Conservation (phyloP, 2,329 filamentous ascomycete species). For the Triangularia verruculosa region DNA sequence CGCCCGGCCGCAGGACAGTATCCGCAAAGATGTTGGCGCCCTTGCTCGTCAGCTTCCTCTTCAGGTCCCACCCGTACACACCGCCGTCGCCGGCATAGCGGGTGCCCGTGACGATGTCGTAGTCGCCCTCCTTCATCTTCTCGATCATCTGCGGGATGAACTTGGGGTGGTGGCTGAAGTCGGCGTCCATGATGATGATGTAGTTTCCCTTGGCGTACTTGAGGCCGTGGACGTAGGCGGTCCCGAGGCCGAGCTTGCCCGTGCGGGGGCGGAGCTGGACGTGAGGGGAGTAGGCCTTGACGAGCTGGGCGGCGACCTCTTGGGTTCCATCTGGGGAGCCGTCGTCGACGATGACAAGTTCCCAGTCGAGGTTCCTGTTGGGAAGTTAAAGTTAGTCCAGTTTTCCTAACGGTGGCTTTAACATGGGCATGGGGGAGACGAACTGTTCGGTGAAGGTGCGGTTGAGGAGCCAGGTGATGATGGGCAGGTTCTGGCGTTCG, state of each 20-base stretch:
- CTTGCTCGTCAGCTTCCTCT: constrained; percentile 78
- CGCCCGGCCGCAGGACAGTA: constrained; percentile 86
- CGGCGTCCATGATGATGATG: constrained; percentile 99
- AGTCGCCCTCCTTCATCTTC: constrained; percentile 71
- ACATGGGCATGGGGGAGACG: constrained; percentile 28
- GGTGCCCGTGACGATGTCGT: constrained; percentile 96
- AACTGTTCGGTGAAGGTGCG: constrained; percentile 88
- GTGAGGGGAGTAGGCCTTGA: constrained; percentile 76
- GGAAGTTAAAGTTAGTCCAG: background rate
- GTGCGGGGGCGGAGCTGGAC: constrained; percentile 83
- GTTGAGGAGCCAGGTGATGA: constrained; percentile 91
- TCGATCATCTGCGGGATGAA: constrained; percentile 95
- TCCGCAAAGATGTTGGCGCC: constrained; percentile 95
- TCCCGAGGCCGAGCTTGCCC: constrained; percentile 95
- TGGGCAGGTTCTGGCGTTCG: constrained; percentile 93
- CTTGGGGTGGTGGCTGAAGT: constrained; percentile 98
- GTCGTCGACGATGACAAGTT: constrained; percentile 97
- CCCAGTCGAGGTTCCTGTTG: constrained; percentile 84
- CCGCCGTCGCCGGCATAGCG: constrained; percentile 86
- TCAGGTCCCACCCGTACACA: constrained; percentile 95
- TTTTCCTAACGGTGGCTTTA: background rate
- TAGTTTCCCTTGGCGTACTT: constrained; percentile 89
- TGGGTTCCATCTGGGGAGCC: constrained; percentile 95
- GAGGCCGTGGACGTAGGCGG: constrained; percentile 91
- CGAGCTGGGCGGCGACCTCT: constrained; percentile 83